Conservation (phyloP, 495 filamentous ascomycete species). For the Bacidia rubella region DNA sequence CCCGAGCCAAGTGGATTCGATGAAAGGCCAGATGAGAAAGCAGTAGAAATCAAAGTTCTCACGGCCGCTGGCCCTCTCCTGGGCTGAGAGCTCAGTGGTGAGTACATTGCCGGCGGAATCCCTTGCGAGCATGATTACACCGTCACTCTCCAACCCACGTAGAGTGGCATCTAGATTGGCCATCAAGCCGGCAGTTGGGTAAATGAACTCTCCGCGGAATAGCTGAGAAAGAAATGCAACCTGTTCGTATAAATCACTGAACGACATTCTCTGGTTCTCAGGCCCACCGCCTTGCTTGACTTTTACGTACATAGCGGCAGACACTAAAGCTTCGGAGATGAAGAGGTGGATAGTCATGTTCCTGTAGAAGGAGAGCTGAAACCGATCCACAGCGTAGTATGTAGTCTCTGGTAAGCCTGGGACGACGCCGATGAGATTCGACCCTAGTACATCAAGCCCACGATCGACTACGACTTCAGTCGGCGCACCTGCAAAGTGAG, state of each 20-base stretch:
- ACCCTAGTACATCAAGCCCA: conserved; percentile 80
- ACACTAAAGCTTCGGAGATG: conserved; percentile 79
- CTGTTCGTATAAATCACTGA: conserved; percentile 54
- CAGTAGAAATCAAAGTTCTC: conserved; percentile 98
- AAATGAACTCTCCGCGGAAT: conserved; percentile 95
- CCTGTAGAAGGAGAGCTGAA: conserved; percentile 92
- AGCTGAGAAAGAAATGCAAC: conserved; percentile 82
- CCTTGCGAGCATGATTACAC: conserved; percentile 58
- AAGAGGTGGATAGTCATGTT: conserved; percentile 98
- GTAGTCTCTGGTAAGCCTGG: conserved; percentile 73
- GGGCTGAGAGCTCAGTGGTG: conserved; percentile 57
- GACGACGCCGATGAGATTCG: conserved; percentile 69
- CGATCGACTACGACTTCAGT: conserved; percentile 75
- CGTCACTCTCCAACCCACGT: conserved; percentile 59
- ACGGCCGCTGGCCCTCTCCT: conserved; percentile 61
- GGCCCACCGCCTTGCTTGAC: conserved; percentile 83
- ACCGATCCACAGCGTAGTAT: conserved; percentile 86
- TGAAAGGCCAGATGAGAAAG: conserved; percentile 96
- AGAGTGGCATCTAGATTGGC: conserved; percentile 71
- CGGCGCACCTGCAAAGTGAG: conserved; percentile 73
- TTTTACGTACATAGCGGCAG: conserved; percentile 73
- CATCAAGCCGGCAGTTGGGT: conserved; percentile 69
- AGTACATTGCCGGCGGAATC: conserved; percentile 32
- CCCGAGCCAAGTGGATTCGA: conserved; percentile 84
- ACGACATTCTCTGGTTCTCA: conserved; percentile 63